These are phyloP conservation scores for Dimargaris cristalligena DNA, from an alignment of 192 early-diverging fungal species.

Conservation along the genomic window DNA sequence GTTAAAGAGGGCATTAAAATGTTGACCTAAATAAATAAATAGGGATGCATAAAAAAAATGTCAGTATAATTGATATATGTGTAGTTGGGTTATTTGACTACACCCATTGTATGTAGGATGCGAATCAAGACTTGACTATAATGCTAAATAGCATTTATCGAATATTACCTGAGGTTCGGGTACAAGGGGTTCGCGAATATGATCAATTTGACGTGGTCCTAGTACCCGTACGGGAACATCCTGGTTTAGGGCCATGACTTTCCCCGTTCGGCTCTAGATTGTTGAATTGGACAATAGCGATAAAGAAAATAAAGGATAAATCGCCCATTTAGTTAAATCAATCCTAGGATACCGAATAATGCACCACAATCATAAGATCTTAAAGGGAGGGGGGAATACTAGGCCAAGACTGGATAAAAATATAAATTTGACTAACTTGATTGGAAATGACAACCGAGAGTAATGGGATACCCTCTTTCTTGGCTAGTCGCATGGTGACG, in stretches of 20 bases:
- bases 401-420: too few relatives aligned
- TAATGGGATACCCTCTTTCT: constrained; percentile 34
- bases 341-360: too few relatives aligned
- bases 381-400: constrained; percentile 11
- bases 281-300: constrained; percentile 5
- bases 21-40: constrained; percentile 44
- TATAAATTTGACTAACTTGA: constrained; percentile 16
- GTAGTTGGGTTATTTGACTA: too few relatives aligned
- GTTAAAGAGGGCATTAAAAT: constrained; percentile 62
- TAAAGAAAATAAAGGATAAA: constrained; percentile 15
- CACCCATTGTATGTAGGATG: too few relatives aligned
- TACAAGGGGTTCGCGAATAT: constrained; percentile 41
- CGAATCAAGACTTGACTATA: too few relatives aligned
- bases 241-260: constrained; percentile 26
- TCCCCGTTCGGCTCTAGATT: constrained; percentile 27
- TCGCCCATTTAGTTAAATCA: constrained; percentile 17
- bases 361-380: constrained; percentile 17
- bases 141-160: too few relatives aligned
- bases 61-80: too few relatives aligned
- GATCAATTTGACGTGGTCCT: constrained; percentile 28
- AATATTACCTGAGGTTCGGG: constrained; percentile 40
- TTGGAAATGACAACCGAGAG: constrained; percentile 29
- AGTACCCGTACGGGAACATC: constrained; percentile 44
- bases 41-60: too few relatives aligned
- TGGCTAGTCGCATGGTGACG: constrained; percentile 42